Percentiles rank a stretch among this genome's conserved stretches.
phyloP scores from a whole-genome alignment of 2,329 filamentous ascomycete genomes.

The Gyromitra esculenta region DNA sequence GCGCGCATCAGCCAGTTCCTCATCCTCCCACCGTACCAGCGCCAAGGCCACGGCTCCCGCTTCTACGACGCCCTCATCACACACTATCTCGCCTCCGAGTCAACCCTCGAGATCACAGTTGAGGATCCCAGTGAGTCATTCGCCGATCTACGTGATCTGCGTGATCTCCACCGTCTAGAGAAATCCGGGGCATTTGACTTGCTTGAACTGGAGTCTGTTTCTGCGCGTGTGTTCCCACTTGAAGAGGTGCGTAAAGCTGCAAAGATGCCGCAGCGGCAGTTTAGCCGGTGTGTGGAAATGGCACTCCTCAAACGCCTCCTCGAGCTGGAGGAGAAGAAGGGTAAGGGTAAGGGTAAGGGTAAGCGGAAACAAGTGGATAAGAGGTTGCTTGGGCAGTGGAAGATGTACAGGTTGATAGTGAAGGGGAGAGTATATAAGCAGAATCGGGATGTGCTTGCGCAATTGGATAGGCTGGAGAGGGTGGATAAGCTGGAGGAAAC shows the following conservation, averaged over 20 bases:
- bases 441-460: constrained; percentile 75
- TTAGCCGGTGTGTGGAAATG: constrained; percentile 78
- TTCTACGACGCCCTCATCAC: constrained; percentile 84
- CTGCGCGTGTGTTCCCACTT: constrained; percentile 31
- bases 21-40: constrained; percentile 86
- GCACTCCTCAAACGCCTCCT: constrained; percentile 65
- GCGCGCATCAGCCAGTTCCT: constrained; percentile 88
- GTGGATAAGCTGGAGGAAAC: constrained; percentile 77
- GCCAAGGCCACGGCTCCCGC: constrained; percentile 77
- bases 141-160: constrained; percentile 79
- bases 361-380: constrained; percentile 61
- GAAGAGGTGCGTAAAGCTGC: constrained; percentile 31
- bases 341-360: constrained; percentile 60
- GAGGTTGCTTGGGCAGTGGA: constrained; percentile 71
- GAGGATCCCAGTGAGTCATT: constrained; percentile 93
- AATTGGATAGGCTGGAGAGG: constrained; percentile 74
- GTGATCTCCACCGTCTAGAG: constrained; percentile 74
- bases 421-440: constrained; percentile 80
- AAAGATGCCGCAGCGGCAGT: constrained; percentile 82
- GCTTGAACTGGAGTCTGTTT: constrained; percentile 63
- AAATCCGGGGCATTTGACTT: constrained; percentile 68
- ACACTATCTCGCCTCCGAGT: constrained; percentile 72
- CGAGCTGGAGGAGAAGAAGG: constrained; percentile 60
- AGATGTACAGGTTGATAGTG: constrained; percentile 77
- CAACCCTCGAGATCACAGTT: constrained; percentile 84